A percentile compares a stretch with the other conserved stretches of the same genome.
Conservation (phyloP, 352 stramenopile species). For the Globisporangium cederbergense region DNA sequence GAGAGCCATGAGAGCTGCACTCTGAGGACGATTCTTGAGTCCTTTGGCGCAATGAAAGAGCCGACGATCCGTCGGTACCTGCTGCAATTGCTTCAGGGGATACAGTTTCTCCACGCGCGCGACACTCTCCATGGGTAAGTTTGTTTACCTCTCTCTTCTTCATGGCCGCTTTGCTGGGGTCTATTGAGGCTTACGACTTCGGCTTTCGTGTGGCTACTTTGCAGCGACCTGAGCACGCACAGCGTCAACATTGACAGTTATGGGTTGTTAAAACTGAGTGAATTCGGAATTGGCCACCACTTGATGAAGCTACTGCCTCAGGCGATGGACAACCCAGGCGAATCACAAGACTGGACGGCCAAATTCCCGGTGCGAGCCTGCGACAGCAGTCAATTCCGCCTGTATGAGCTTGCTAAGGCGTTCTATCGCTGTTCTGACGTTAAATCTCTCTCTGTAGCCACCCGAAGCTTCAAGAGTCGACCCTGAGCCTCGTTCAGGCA, state of each 20-base stretch:
- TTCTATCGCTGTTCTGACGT: not conserved
- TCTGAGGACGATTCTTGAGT: slow-evolving; percentile 55
- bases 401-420: too few species aligned
- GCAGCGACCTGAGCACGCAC: slow-evolving; percentile 41
- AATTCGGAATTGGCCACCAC: slow-evolving; percentile 38
- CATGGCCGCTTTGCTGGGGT: not conserved
- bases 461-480: slow-evolving; percentile 23
- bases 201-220: not conserved
- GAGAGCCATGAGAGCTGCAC: slow-evolving; percentile 36
- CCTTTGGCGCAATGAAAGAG: slow-evolving; percentile 75
- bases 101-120: slow-evolving; percentile 44
- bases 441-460: slow-evolving; percentile 11
- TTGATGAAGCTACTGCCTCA: slow-evolving; percentile 1
- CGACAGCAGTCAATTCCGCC: not conserved
- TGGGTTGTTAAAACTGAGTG: slow-evolving; percentile 45
- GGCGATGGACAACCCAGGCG: not conserved
- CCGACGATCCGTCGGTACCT: slow-evolving; percentile 66
- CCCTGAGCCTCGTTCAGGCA: slow-evolving; percentile 9
- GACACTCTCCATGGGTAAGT: slow-evolving; percentile 44
- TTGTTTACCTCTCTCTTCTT: not conserved
- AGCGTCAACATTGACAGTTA: slow-evolving; percentile 61
- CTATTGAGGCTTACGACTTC: not conserved
- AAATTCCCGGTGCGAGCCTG: slow-evolving; percentile 16
- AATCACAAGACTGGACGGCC: slow-evolving; percentile 21
- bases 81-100: slow-evolving; percentile 47